Evolutionary conservation across 306 rosid genomes (phyloP).

Genomic region (Luffa aegyptiaca): DNA sequence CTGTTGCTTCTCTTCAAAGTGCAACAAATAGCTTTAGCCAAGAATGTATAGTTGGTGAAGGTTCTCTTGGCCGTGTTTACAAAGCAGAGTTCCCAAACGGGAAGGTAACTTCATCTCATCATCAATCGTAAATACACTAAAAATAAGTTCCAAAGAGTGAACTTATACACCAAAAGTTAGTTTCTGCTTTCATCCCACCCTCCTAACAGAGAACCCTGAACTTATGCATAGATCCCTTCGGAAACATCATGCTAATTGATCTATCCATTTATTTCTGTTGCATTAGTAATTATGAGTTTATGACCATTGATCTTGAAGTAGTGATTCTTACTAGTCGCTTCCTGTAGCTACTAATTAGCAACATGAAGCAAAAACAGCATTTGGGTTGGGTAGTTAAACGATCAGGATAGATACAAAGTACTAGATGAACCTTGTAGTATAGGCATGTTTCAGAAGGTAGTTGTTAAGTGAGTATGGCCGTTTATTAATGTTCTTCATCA

Average conservation of each 20-base stretch:
- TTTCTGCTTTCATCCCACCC: neutral
- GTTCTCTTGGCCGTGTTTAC: conserved; percentile 98
- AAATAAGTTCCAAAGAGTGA: neutral
- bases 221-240: neutral
- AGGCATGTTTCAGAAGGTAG: neutral
- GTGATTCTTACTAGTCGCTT: neutral
- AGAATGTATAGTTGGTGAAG: conserved; percentile 86
- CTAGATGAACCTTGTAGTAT: neutral
- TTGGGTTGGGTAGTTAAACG: neutral
- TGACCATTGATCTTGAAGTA: neutral
- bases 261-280: neutral
- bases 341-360: neutral
- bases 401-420: neutral
- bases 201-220: neutral
- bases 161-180: neutral
- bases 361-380: neutral
- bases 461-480: neutral
- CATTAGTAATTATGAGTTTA: neutral
- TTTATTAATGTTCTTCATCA: neutral
- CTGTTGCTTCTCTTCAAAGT: conserved; percentile 84
- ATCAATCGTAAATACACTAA: neutral
- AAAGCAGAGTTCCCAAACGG: conserved; percentile 84
- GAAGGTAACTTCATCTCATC: conserved; percentile 39
- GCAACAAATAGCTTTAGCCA: conserved; percentile 97
- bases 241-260: neutral